phyloP scores from a whole-genome alignment of 1,284 basidiomycete genomes.

The Meripilus lineatus region DNA sequence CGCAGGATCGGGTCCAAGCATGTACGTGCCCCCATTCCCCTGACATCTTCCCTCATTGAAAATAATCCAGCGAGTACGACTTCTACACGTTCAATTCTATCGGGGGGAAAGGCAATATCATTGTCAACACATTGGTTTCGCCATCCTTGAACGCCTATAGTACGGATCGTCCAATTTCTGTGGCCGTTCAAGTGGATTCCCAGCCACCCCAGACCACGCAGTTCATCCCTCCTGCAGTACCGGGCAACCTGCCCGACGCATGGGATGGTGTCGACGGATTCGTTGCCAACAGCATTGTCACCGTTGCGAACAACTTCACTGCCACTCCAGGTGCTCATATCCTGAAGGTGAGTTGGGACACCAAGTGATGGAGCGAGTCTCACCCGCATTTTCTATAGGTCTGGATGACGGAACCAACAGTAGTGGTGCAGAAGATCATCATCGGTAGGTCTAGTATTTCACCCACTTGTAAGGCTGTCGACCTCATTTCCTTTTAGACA shows the following conservation, averaged over 20 bases:
- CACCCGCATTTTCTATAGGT: slow-evolving; percentile 28
- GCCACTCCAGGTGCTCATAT: slow-evolving; percentile 49
- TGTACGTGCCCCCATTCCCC: slow-evolving; percentile 31
- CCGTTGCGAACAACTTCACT: slow-evolving; percentile 32
- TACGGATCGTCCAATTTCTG: slow-evolving; percentile 44
- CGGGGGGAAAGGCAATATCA: slow-evolving; percentile 39
- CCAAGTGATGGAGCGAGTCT: not conserved
- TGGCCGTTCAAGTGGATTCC: slow-evolving; percentile 53
- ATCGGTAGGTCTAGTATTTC: slow-evolving; percentile 37
- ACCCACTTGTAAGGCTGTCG: not conserved
- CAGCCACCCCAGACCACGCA: slow-evolving; percentile 38
- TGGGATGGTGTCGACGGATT: slow-evolving; percentile 60
- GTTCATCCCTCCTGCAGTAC: slow-evolving; percentile 45
- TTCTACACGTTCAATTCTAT: slow-evolving; percentile 54
- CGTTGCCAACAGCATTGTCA: slow-evolving; percentile 23
- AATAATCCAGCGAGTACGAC: slow-evolving; percentile 49
- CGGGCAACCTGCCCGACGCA: slow-evolving; percentile 44
- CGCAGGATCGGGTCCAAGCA: slow-evolving; percentile 53
- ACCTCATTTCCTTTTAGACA: slow-evolving; percentile 36
- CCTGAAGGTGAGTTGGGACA: slow-evolving; percentile 36
- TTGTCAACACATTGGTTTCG: slow-evolving; percentile 47
- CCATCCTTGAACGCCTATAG: slow-evolving; percentile 57
- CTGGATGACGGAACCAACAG: slow-evolving; percentile 56
- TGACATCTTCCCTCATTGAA: not conserved
- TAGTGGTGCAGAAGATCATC: slow-evolving; percentile 57